Conservation (phyloP, 495 filamentous ascomycete genomes). For the Hyaloscypha bicolor region DNA sequence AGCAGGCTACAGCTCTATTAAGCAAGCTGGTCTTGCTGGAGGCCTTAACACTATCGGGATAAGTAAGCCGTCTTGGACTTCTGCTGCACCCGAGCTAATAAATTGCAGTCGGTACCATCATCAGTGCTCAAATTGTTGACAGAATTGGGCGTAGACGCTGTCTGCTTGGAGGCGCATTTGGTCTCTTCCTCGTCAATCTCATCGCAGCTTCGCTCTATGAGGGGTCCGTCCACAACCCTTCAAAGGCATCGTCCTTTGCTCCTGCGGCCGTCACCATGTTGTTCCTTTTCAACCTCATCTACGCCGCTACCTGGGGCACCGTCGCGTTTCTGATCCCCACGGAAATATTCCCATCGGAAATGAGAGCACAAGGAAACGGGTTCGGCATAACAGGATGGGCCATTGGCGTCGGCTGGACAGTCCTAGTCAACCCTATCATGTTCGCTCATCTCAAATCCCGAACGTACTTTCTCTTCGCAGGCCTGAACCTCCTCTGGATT, state of each 20-base stretch:
- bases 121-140: constrained; percentile 56
- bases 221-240: constrained; percentile 8
- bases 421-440: constrained; percentile 25
- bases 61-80: not conserved
- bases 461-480: constrained; percentile 56
- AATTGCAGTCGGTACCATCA: constrained; percentile 47
- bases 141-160: constrained; percentile 50
- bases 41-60: constrained; percentile 58
- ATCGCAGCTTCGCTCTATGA: constrained; percentile 32
- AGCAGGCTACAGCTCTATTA: constrained; percentile 4
- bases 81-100: not conserved
- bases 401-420: constrained; percentile 46
- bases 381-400: constrained; percentile 61
- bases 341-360: constrained; percentile 54
- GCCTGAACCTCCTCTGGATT: constrained; percentile 54
- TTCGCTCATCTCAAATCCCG: constrained; percentile 33
- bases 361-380: constrained; percentile 57
- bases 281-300: constrained; percentile 45
- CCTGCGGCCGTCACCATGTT: constrained; percentile 51
- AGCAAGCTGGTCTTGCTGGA: constrained; percentile 44
- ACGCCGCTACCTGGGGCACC: constrained; percentile 58
- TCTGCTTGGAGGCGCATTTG: constrained; percentile 41
- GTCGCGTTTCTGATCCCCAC: constrained; percentile 50
- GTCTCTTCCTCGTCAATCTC: constrained; percentile 35
- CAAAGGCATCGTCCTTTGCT: constrained; percentile 9